A percentile compares a stretch with the other conserved stretches of the same genome.
phyloP scores from a whole-genome alignment of 108 stramenopile species.

The Stephanodiscus triporus region DNA sequence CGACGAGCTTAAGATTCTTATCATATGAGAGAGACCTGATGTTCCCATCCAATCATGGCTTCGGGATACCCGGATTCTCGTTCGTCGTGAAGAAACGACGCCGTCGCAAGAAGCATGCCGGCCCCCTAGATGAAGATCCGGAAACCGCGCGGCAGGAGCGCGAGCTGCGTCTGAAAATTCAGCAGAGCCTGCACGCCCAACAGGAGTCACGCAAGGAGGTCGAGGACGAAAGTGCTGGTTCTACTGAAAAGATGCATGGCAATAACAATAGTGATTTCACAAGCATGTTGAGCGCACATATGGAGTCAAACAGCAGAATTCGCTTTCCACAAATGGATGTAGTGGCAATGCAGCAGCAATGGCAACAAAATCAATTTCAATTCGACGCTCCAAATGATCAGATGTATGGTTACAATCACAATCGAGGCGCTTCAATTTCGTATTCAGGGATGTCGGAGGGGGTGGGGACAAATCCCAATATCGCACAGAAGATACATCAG shows the following conservation, averaged over 20 bases:
- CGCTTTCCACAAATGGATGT: too few species aligned
- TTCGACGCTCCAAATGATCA: neutral
- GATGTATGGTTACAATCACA: neutral
- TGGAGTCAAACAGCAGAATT: too few species aligned
- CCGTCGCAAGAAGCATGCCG: neutral
- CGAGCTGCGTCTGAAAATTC: conserved; percentile 5
- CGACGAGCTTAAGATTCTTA: too few species aligned
- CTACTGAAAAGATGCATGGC: too few species aligned
- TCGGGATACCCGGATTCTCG: neutral
- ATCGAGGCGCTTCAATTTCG: neutral
- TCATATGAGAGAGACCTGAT: neutral
- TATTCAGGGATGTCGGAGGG: neutral
- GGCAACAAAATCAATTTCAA: neutral
- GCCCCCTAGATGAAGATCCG: neutral
- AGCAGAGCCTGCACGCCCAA: neutral
- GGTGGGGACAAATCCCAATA: neutral
- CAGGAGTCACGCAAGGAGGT: neutral
- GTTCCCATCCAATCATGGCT: neutral
- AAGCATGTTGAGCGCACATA: neutral
- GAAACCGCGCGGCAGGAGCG: conserved; percentile 1
- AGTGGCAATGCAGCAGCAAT: neutral
- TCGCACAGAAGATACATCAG: neutral
- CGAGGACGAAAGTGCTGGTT: neutral
- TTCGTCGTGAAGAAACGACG: neutral
- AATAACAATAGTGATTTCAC: too few species aligned